Base-by-base conservation (phyloP, 2,329 filamentous ascomycete genomes). In the Botrytis cinerea region DNA sequence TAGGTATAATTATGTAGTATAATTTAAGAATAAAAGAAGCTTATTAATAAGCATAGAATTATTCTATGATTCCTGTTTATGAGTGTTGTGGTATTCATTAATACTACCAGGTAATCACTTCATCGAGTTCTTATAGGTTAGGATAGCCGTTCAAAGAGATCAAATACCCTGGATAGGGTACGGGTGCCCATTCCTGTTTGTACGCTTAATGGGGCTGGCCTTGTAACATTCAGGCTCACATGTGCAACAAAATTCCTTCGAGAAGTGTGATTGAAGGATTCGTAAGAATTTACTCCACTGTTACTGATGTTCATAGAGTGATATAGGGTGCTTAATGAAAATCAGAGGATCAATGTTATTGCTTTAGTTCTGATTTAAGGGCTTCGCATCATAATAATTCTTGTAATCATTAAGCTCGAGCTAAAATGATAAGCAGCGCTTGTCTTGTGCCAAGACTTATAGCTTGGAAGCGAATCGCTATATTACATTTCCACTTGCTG, bases 241-340 rank as follows among this genome's bases (percentile, higher is more conserved):
- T 28, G n/a, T 57, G 14, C 51, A 57, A 28, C 51, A 57, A 18
- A 28, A 28, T 0, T 28, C 1, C 5, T 28, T 18, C n/a, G n/a
- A 28, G 51, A 57, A 9, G 0, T 28, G 14, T 57, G 14, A 2
- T 57, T 57, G n/a, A n/a, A 28, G 4, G n/a, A 28, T 7, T 57
- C 6, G 3, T 57, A 3, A 18, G 5, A 8, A 18, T 57, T 28
- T 28, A 18, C 51, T 18, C 3, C 1, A 18, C 18, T 57, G 7
- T 0, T 4, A 9, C 8, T 18, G 14, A 2, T 3, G 1, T 57
- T 57, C 4, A 18, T 1, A 57, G n/a, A 28, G n/a, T 1, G 14
- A 28, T 28, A 8, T 16, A 12, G 10, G 2, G 14, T 51, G 48
- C 48, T 7, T 5, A 6, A 51, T 16, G 2, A 7, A 51, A 1